phyloP scores from a whole-genome alignment of 805 yeast genomes.

The Brettanomyces nanus region DNA sequence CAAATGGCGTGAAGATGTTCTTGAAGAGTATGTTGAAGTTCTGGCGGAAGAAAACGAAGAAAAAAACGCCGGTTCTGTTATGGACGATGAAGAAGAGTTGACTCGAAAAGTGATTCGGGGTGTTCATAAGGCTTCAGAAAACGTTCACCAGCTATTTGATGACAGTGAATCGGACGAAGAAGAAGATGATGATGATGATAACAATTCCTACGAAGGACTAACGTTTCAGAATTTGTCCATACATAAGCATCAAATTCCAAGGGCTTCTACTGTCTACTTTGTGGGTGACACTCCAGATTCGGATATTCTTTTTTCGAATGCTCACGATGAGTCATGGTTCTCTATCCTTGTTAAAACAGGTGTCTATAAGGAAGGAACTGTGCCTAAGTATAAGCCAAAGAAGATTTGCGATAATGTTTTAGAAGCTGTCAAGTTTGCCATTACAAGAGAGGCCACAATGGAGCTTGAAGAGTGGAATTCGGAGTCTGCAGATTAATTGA shows the following conservation, averaged over 20 bases:
- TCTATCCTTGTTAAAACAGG: slow-evolving; percentile 83
- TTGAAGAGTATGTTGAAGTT: slow-evolving; percentile 62
- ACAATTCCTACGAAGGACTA: slow-evolving; percentile 35
- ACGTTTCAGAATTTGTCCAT: slow-evolving; percentile 37
- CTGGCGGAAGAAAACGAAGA: slow-evolving; percentile 17
- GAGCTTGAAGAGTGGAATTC: slow-evolving; percentile 77
- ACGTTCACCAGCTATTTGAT: slow-evolving; percentile 2
- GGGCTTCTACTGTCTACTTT: slow-evolving; percentile 79
- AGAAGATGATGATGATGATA: slow-evolving; percentile 32
- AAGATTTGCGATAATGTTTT: slow-evolving; percentile 64
- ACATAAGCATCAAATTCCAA: slow-evolving; percentile 53
- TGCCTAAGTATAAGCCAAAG: slow-evolving; percentile 73
- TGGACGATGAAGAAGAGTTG: background rate
- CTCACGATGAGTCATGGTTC: slow-evolving; percentile 78
- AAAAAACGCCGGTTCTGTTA: slow-evolving; percentile 1
- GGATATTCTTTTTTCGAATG: slow-evolving; percentile 80
- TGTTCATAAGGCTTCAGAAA: background rate
- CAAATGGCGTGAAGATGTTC: slow-evolving; percentile 70
- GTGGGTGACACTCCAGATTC: slow-evolving; percentile 90
- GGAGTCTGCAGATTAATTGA: no score
- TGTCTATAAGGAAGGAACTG: slow-evolving; percentile 74
- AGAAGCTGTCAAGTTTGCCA: slow-evolving; percentile 77
- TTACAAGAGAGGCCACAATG: slow-evolving; percentile 68
- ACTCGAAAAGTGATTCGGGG: slow-evolving; percentile 3
- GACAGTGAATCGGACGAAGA: slow-evolving; percentile 26